A percentile compares a stretch with the other conserved stretches of the same genome.
phyloP scores from a whole-genome alignment of 345 rosid species.

The Psidium guajava region DNA sequence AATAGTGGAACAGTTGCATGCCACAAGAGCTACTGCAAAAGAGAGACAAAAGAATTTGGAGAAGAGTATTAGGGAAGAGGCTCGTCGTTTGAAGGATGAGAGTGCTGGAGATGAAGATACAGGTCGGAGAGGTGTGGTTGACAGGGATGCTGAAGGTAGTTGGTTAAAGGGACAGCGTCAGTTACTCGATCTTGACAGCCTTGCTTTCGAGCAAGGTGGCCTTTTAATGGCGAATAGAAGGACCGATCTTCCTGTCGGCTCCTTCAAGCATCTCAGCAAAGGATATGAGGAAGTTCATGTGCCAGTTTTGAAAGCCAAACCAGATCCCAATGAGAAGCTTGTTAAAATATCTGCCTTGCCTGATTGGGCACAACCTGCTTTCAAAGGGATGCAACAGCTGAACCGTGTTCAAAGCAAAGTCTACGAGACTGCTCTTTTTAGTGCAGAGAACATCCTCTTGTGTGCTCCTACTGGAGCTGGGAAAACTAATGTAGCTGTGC shows the following conservation, averaged over 20 bases:
- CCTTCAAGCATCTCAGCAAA: constrained; percentile 49
- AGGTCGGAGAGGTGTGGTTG: constrained; percentile 47
- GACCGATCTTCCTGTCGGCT: constrained; percentile 77
- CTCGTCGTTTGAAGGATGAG: constrained; percentile 78
- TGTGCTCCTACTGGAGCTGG: constrained; percentile 99
- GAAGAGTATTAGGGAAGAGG: constrained; percentile 94
- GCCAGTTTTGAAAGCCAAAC: constrained; percentile 61
- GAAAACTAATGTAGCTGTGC: constrained; percentile 92
- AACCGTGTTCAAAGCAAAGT: constrained; percentile 94
- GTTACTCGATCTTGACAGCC: constrained; percentile 70
- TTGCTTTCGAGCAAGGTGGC: constrained; percentile 83
- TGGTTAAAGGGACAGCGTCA: constrained; percentile 83
- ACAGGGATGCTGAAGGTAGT: constrained; percentile 61
- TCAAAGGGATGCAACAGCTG: constrained; percentile 80
- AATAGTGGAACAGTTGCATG: constrained; percentile 87
- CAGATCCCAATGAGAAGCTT: constrained; percentile 54
- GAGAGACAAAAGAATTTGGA: constrained; percentile 90
- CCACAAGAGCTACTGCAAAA: constrained; percentile 88
- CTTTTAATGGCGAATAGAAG: constrained; percentile 82
- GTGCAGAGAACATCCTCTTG: constrained; percentile 71
- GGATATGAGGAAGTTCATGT: constrained; percentile 96
- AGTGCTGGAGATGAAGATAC: constrained; percentile 52
- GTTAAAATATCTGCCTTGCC: constrained; percentile 83
- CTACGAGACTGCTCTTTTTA: constrained; percentile 66
- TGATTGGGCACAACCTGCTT: constrained; percentile 92